Percentiles rank a stretch among this genome's conserved stretches.
phyloP scores from a whole-genome alignment of 441 rosid species.

The Erodium moschatum region DNA sequence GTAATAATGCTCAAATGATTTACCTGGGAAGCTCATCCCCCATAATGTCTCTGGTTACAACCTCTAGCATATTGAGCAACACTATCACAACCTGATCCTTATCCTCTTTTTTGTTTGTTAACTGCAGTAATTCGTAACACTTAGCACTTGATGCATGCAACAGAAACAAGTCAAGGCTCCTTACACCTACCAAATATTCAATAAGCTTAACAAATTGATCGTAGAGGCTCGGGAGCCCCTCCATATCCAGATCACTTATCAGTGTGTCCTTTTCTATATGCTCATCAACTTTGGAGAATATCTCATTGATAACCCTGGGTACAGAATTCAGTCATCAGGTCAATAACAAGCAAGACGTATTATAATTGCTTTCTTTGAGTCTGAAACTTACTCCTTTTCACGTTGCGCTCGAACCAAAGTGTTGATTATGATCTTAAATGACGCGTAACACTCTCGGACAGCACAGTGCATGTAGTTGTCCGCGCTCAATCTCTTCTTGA shows the following conservation, averaged over 20 bases:
- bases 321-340: conserved; percentile 17
- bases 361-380: not conserved
- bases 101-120: conserved; percentile 60
- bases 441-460: conserved; percentile 90
- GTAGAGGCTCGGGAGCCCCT: conserved; percentile 81
- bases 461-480: conserved; percentile 87
- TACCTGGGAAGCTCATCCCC: conserved; percentile 67
- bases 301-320: conserved; percentile 61
- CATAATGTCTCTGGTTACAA: conserved; percentile 80
- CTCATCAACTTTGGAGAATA: conserved; percentile 58
- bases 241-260: conserved; percentile 60
- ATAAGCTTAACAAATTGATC: conserved; percentile 81
- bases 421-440: conserved; percentile 65
- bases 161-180: not conserved
- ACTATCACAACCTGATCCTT: conserved; percentile 82
- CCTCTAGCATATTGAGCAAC: conserved; percentile 98
- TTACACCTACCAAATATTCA: conserved; percentile 54
- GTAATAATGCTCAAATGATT: conserved; percentile 11
- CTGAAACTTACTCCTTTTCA: conserved; percentile 54
- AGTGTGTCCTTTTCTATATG: conserved; percentile 36
- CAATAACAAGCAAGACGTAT: not conserved
- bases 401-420: conserved; percentile 62
- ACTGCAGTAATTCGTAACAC: conserved; percentile 32
- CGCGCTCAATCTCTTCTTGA: conserved; percentile 64
- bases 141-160: not conserved